These are phyloP conservation scores for Cicer arietinum DNA, from an alignment of 306 rosid genomes.

Conservation along the genomic window DNA sequence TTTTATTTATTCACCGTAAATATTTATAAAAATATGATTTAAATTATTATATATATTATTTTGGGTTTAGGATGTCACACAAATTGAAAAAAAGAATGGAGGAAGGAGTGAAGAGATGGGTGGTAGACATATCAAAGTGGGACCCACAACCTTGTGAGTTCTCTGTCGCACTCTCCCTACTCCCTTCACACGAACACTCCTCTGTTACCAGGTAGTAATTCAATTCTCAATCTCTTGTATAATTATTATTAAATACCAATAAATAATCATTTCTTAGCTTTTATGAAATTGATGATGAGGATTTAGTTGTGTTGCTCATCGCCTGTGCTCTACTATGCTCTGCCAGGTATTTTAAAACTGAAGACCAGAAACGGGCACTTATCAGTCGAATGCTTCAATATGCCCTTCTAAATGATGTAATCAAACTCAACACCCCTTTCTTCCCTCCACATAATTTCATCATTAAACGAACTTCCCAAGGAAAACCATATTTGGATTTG, in stretches of 20 bases:
- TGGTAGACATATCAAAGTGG: constrained; percentile 78
- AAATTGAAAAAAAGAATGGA: constrained; percentile 48
- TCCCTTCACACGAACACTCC: constrained; percentile 60
- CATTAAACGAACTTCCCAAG: constrained; percentile 73
- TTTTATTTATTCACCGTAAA: too few relatives aligned
- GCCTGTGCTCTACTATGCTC: too few relatives aligned
- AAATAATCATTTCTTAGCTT: neutral
- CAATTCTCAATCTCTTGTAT: constrained; percentile 11
- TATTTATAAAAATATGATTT: too few relatives aligned
- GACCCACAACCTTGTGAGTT: constrained; percentile 63
- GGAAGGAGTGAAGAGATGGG: constrained; percentile 75
- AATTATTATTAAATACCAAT: too few relatives aligned
- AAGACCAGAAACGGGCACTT: constrained; percentile 80
- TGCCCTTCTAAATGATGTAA: constrained; percentile 58
- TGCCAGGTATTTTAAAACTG: constrained; percentile 43
- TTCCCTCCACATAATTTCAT: constrained; percentile 41
- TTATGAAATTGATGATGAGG: too few relatives aligned
- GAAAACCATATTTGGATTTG: constrained; percentile 78
- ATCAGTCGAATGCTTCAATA: constrained; percentile 87
- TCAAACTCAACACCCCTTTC: constrained; percentile 54
- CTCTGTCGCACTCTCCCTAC: constrained; percentile 63
- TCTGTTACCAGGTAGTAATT: constrained; percentile 57
- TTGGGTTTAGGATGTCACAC: too few relatives aligned
- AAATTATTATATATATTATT: too few relatives aligned
- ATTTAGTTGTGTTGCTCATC: too few relatives aligned